Percentiles rank a stretch among this genome's conserved stretches.
Evolutionary conservation across 441 rosid species (phyloP).

Genomic region (Gossypium trilobum): DNA sequence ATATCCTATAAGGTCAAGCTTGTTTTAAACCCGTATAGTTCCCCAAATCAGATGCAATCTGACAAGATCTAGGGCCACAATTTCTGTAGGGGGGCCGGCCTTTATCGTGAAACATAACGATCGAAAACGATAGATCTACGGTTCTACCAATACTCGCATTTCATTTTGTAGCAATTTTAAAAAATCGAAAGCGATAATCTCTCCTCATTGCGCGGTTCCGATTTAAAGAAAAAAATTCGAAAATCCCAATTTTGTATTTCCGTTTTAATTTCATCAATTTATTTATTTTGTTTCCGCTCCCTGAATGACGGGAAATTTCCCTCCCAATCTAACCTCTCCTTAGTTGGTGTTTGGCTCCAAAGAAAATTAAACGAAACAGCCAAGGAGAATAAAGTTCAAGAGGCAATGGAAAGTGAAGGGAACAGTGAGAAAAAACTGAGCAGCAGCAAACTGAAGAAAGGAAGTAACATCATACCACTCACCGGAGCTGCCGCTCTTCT

Average conservation of each 20-base stretch:
- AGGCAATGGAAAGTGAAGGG: conserved; percentile 29
- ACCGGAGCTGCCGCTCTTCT: conserved; percentile 69
- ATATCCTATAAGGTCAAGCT: not conserved
- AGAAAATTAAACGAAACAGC: conserved; percentile 10
- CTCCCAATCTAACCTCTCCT: conserved; percentile 28
- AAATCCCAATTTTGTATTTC: not conserved
- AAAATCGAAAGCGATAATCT: not conserved
- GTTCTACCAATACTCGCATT: not conserved
- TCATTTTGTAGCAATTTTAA: not conserved
- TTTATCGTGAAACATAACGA: not conserved
- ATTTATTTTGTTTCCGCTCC: not conserved
- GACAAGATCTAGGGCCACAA: not conserved
- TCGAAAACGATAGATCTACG: not conserved
- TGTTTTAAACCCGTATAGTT: not conserved
- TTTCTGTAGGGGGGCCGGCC: not conserved
- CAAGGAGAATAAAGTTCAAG: not conserved
- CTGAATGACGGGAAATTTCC: conserved; percentile 28
- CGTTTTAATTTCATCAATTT: not conserved
- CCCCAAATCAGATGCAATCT: not conserved
- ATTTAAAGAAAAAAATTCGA: not conserved
- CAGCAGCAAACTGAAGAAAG: conserved; percentile 28
- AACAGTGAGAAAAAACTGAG: conserved; percentile 24
- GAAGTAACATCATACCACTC: conserved; percentile 39
- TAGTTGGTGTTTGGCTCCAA: conserved; percentile 18
- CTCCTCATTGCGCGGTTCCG: not conserved